phyloP scores from a whole-genome alignment of 225 moss, liverwort and hornwort genomes.

The Pleurozium schreberi region DNA sequence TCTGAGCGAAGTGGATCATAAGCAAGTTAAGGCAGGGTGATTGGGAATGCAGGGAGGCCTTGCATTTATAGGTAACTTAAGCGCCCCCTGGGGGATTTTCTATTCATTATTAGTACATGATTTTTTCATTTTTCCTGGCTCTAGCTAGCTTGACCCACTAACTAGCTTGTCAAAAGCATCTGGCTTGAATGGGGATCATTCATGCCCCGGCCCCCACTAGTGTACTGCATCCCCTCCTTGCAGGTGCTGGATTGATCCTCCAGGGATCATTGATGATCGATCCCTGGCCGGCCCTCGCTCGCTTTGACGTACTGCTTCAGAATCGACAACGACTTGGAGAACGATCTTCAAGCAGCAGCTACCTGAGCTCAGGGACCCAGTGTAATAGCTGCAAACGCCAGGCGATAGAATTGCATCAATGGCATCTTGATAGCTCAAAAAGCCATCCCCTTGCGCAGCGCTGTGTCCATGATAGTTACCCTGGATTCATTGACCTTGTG shows the following conservation, averaged over 20 bases:
- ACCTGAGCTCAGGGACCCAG: neutral
- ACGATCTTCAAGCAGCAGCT: neutral
- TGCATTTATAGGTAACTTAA: neutral
- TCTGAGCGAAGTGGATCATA: neutral
- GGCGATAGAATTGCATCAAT: too few species aligned
- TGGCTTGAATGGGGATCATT: neutral
- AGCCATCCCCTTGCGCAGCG: neutral
- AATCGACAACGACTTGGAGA: neutral
- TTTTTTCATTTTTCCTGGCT: neutral
- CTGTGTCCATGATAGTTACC: neutral
- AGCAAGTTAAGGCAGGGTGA: neutral
- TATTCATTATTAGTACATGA: neutral
- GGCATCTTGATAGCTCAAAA: neutral
- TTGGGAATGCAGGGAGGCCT: neutral
- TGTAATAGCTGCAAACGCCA: neutral
- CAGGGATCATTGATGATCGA: neutral
- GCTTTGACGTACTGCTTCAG: neutral
- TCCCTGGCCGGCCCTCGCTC: neutral
- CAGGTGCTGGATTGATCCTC: neutral
- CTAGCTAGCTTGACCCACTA: neutral
- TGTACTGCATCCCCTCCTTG: too few species aligned
- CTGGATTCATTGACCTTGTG: neutral
- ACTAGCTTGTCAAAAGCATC: too few species aligned
- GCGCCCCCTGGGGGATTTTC: too few species aligned
- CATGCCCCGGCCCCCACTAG: neutral